Evolutionary conservation across 2,329 filamentous ascomycete species (phyloP), one percentile per base, ranked within the genome.

Genomic region (Calonectria pseudoturangicola): DNA sequence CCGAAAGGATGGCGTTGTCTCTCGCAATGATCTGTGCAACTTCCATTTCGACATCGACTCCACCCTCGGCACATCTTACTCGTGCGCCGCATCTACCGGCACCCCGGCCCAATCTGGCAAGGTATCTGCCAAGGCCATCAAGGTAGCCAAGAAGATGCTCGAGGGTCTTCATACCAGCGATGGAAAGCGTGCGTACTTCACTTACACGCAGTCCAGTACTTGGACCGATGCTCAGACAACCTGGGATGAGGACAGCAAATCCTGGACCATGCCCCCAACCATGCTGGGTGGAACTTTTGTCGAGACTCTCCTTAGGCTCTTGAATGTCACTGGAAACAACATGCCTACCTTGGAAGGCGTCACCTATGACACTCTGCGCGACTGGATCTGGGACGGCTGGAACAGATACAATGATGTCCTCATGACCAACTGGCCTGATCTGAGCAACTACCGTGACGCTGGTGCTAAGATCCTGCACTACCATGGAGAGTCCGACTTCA

Each of bases 341-440:
- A 58, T 58, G 54, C 54, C 54, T 2, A 58, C 36, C n/a, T 13
- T 58, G 33, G 15, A 41, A 4, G 33, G 21, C 7, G 62, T 65
- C 28, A 65, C 62, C 1, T 65, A 65, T 9, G 62, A 65, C 18
- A 65, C 62, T n/a, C n/a, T 65, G 43, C 62, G 62, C 10, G 62
- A 50, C 43, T 65, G 62, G 62, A 65, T 65, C 27, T 65, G 62
- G 62, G 43, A 65, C 7, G 62, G 62, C 28, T 65, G 62, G 62
- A 65, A 65, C 27, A 50, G 36, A 45, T 65, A 65, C 30, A 50
- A 65, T 10, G 62, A 65, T 21, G 62, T 65, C 2, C 43, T 65
- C 9, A 65, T 65, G 62, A 65, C 62, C 43, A 65, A 65, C 62
- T 65, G 62, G 62, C 62, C 62, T n/a, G 62, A 65, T 16, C 43